Base-by-base conservation (phyloP, 257 asterid genomes). In the Primulina huaijiensis region DNA sequence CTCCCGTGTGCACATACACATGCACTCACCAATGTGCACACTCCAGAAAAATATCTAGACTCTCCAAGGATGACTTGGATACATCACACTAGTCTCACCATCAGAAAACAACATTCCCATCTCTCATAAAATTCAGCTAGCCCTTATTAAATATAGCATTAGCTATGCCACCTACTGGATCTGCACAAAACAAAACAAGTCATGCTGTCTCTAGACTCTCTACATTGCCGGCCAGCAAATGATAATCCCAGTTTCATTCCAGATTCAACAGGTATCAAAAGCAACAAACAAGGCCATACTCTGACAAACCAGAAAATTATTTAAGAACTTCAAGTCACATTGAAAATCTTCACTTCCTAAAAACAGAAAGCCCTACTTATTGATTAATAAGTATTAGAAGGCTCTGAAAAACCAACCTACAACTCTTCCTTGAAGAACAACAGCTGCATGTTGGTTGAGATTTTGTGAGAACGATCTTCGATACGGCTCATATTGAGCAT, bases 391-490 rank as follows among this genome's bases (percentile, higher is more conserved):
- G 21, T 23, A 59, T 10, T 53, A 11, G 5, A 65, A 40, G 62
- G 61, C 65, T 71, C 23, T n/a, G 50, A 34, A 66, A 27, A 70
- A 72, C 82, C 75, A 82, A 94, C 99, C 97, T 70, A 91, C 80
- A 78, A 83, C 76, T 85, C 99, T 88, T 85, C 99, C 99, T 80
- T 87, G 96, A 76, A 94, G 97, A 81, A 94, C 99, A 76, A 91
- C 97, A 25, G 99, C 90, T 59, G 95, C 91, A 76, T 94, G 99
- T 85, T 84, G 97, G 79, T 94, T 94, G 73, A 94, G 85, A 76
- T 89, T 84, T 84, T 91, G 97, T 6, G 92, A 77, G 74, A 94
- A 87, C 55, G 96, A 91, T 78, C 90, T 82, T 71, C 85, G 84
- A 77, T 75, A 94, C 38, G 97, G 96, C 79, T 86, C 97, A 77